phyloP scores from a whole-genome alignment of 2,329 filamentous ascomycete species.

The Fusarium foetens region DNA sequence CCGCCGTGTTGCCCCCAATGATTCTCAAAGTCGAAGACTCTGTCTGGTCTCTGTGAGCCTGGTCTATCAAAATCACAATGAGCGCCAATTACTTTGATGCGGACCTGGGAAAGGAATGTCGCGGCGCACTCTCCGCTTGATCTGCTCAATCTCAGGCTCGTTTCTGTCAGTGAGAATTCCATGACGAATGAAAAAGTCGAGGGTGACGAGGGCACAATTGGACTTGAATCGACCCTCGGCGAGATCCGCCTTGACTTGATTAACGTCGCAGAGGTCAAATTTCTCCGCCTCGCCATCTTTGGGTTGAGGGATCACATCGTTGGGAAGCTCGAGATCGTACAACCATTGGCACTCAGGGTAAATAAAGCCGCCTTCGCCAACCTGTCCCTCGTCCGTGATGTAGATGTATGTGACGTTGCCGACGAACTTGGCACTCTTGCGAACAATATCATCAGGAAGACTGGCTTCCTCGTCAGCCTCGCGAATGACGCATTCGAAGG shows the following conservation, averaged over 20 bases:
- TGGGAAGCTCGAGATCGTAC: constrained; percentile 84
- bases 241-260: constrained; percentile 78
- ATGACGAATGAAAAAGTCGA: constrained; percentile 92
- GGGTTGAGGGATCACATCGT: constrained; percentile 75
- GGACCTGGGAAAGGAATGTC: constrained; percentile 82
- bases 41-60: neutral
- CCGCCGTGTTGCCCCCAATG: constrained; percentile 18
- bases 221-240: constrained; percentile 85
- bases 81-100: constrained; percentile 55
- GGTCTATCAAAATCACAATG: constrained; percentile 12
- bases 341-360: constrained; percentile 94
- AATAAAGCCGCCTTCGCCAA: constrained; percentile 82
- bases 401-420: constrained; percentile 88
- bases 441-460: constrained; percentile 75
- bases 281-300: constrained; percentile 90
- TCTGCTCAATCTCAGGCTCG: constrained; percentile 81
- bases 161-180: constrained; percentile 82
- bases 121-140: constrained; percentile 79
- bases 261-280: constrained; percentile 80
- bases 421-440: constrained; percentile 64
- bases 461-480: constrained; percentile 92
- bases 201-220: constrained; percentile 84
- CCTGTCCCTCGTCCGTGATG: constrained; percentile 77
- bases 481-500: constrained; percentile 83
- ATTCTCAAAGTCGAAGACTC: constrained; percentile 11